Evolutionary conservation across 441 rosid species (phyloP), one percentile per base, ranked within the genome.

Genomic region (Corymbia calophylla): DNA sequence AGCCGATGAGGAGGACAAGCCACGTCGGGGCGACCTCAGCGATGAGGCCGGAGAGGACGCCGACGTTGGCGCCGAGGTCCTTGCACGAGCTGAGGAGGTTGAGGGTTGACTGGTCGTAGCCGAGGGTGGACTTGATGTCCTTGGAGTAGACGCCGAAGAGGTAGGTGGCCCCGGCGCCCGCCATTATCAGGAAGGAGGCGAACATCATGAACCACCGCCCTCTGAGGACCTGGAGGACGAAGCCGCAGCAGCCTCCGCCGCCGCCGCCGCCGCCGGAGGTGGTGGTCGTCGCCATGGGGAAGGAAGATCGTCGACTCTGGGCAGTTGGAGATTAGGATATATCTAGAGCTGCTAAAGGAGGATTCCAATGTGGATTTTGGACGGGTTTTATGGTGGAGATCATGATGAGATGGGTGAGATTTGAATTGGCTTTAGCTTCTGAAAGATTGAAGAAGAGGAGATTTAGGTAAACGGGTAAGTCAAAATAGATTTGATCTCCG

Each of bases 171-270:
- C 98, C 98, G 39, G 97, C 94, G 2, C 93, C 95, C 0, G 96
- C 44, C 96, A 95, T 94, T 92, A 95, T 94, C 23, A 95, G 92
- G 48, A 95, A 85, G 12, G 96, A 93, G 1, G 95, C 96, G 21
- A 95, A 95, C 16, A 95, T 92, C 94, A 93, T 93, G 92, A 95
- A 95, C 97, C 96, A 95, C 85, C 95, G 93, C 6, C 97, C 95
- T 25, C 88, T 91, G 77, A 95, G 51, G 53, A 94, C 80, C 64
- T 94, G 97, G 89, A 91, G 23, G 39, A 89, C 9, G 86, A 91
- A 90, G 29, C 86, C 32, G 53, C 87, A 77, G 51, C 89, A 80
- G 27, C 44, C 66, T 19, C 68, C 60, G 21, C 49, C 66, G 53
- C 44, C 89, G 18, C 66, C 82, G 19, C 49, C 66, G 51, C 47